phyloP scores from a whole-genome alignment of 1,284 basidiomycete genomes.

The Vanrija pseudolonga region DNA sequence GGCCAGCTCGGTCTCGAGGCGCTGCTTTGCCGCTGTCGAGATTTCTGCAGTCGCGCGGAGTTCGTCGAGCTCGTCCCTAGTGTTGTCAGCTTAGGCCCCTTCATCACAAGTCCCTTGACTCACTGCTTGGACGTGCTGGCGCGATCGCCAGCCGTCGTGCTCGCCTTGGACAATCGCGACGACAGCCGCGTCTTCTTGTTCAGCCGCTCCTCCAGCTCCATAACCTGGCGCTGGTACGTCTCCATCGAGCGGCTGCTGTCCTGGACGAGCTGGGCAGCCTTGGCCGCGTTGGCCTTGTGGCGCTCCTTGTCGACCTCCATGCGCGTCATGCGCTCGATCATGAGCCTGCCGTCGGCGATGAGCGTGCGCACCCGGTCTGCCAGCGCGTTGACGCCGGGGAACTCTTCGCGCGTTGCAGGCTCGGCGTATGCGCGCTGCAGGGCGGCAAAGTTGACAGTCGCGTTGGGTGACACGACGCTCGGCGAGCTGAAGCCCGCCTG shows the following conservation, averaged over 20 bases:
- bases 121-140: not conserved
- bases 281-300: slow-evolving; percentile 81
- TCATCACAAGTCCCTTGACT: slow-evolving; percentile 55
- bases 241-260: slow-evolving; percentile 71
- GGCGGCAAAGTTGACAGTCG: slow-evolving; percentile 47
- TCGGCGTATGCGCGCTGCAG: slow-evolving; percentile 34
- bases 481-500: slow-evolving; percentile 59
- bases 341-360: slow-evolving; percentile 69
- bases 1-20: slow-evolving; percentile 64
- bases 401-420: slow-evolving; percentile 17
- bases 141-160: not conserved
- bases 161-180: no score
- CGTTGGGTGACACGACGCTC: slow-evolving; percentile 52
- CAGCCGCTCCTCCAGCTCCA: slow-evolving; percentile 5
- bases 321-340: slow-evolving; percentile 75
- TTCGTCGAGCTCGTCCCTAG: not conserved
- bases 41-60: slow-evolving; percentile 46
- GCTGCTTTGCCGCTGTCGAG: slow-evolving; percentile 62
- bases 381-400: slow-evolving; percentile 61
- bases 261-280: slow-evolving; percentile 80
- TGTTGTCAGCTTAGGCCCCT: not conserved
- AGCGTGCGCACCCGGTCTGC: slow-evolving; percentile 70
- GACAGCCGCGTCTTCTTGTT: not conserved
- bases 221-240: slow-evolving; percentile 62
- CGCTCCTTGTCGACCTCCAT: slow-evolving; percentile 82